A percentile compares a stretch with the other conserved stretches of the same genome.
These are phyloP conservation scores for Ceratobasidium sp. DNA, from an alignment of 1,284 basidiomycete species.

Conservation along the genomic window DNA sequence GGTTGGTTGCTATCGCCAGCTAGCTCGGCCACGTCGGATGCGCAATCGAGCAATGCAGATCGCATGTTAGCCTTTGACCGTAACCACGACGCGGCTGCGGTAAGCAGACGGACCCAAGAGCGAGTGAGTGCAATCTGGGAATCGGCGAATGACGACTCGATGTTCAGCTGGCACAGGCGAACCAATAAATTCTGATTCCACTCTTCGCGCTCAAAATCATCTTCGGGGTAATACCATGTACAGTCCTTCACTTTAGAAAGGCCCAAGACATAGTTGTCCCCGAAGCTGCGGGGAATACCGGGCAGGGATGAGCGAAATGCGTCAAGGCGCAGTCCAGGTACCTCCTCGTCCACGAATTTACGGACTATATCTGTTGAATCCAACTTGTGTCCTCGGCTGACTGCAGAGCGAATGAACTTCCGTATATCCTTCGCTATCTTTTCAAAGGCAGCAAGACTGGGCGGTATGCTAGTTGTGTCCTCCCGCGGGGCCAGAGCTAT, in stretches of 20 bases:
- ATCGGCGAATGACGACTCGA: conserved; percentile 84
- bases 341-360: conserved; percentile 54
- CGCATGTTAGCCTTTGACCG: conserved; percentile 64
- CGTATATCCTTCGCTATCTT: conserved; percentile 64
- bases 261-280: conserved; percentile 77
- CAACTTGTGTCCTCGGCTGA: conserved; percentile 3
- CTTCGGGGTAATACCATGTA: conserved; percentile 46
- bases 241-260: conserved; percentile 46
- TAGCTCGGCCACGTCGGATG: conserved; percentile 67
- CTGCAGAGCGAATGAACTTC: conserved; percentile 43
- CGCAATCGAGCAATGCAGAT: conserved; percentile 61
- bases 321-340: conserved; percentile 64
- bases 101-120: conserved; percentile 78
- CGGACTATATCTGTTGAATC: conserved; percentile 53
- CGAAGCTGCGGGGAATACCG: conserved; percentile 74
- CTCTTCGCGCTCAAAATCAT: conserved; percentile 48
- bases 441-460: conserved; percentile 66
- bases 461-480: conserved; percentile 53
- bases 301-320: conserved; percentile 71
- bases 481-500: conserved; percentile 47
- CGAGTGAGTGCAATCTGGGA: conserved; percentile 76
- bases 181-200: conserved; percentile 58
- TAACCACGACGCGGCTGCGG: conserved; percentile 68
- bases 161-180: conserved; percentile 68
- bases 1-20: conserved; percentile 73